Conservation (phyloP, 345 rosid species). For the Euphorbia lathyris region DNA sequence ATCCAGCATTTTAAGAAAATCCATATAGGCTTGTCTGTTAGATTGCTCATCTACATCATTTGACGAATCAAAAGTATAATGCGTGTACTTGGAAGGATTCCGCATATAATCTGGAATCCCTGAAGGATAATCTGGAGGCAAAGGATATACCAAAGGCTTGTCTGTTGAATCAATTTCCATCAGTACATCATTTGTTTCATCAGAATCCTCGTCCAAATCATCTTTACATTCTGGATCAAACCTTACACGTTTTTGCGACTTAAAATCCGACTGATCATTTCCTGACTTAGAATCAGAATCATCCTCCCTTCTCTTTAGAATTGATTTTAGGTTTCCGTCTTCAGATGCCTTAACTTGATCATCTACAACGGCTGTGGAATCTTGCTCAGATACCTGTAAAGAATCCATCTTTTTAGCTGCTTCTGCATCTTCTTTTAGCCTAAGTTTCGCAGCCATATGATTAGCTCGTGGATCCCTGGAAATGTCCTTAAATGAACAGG, state of each 20-base stretch:
- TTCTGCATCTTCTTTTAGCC: slow-evolving; percentile 76
- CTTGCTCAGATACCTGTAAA: slow-evolving; percentile 38
- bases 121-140: slow-evolving; percentile 30
- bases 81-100: slow-evolving; percentile 25
- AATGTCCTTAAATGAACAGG: slow-evolving; percentile 37
- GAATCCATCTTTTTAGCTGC: slow-evolving; percentile 54
- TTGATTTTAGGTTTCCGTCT: slow-evolving; percentile 55
- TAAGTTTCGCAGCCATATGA: slow-evolving; percentile 52
- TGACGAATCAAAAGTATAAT: slow-evolving; percentile 20
- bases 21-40: slow-evolving; percentile 22
- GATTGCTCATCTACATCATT: slow-evolving; percentile 24
- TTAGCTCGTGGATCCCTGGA: slow-evolving; percentile 75
- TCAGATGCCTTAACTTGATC: slow-evolving; percentile 26
- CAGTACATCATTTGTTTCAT: not conserved
- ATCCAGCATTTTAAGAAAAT: slow-evolving; percentile 20
- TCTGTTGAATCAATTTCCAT: slow-evolving; percentile 21
- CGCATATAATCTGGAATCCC: slow-evolving; percentile 31
- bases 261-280: slow-evolving; percentile 4
- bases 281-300: slow-evolving; percentile 16
- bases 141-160: not conserved
- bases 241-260: slow-evolving; percentile 23
- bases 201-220: slow-evolving; percentile 17
- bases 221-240: slow-evolving; percentile 25
- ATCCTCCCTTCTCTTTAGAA: slow-evolving; percentile 65
- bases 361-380: not conserved